Evolutionary conservation across 371 early-diverging fungal species (phyloP).

Genomic region (Mycotypha africana): DNA sequence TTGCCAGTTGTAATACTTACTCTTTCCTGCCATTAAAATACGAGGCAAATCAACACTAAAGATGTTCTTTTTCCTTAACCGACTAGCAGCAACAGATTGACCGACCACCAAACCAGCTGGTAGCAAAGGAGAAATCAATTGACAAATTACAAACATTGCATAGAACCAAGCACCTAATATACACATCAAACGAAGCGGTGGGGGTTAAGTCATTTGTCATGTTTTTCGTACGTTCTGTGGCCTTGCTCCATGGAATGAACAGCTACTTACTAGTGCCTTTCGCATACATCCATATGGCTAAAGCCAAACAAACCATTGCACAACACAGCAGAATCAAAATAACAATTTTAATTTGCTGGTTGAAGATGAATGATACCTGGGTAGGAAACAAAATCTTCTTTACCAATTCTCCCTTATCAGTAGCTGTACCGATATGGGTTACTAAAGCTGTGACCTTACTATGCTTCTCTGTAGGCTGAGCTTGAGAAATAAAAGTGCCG

Average conservation of each 20-base stretch:
- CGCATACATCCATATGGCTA: slow-evolving; percentile 48
- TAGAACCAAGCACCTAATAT: slow-evolving; percentile 48
- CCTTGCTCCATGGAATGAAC: no score
- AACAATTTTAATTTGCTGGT: slow-evolving; percentile 64
- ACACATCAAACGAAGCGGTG: background rate
- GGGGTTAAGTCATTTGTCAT: background rate
- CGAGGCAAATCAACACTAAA: slow-evolving; percentile 77
- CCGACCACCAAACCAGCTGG: slow-evolving; percentile 61
- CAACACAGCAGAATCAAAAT: slow-evolving; percentile 54
- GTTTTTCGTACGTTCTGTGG: no score
- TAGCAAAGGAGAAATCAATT: slow-evolving; percentile 66
- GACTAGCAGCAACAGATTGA: slow-evolving; percentile 72
- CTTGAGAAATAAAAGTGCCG: slow-evolving; percentile 46
- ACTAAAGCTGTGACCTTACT: slow-evolving; percentile 52
- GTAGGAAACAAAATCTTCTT: slow-evolving; percentile 70
- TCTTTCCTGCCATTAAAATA: slow-evolving; percentile 86
- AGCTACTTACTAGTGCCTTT: slow-evolving; percentile 30
- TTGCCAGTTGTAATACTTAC: background rate
- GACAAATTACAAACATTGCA: slow-evolving; percentile 67
- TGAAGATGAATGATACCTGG: slow-evolving; percentile 58
- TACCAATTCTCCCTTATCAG: slow-evolving; percentile 71
- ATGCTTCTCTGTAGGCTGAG: slow-evolving; percentile 20
- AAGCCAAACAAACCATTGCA: slow-evolving; percentile 46
- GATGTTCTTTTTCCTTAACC: slow-evolving; percentile 58
- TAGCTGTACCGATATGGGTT: slow-evolving; percentile 63